A percentile compares a stretch with the other conserved stretches of the same genome.
These are phyloP conservation scores for Arthonia radiata DNA, from an alignment of 495 filamentous ascomycete genomes.

Conservation along the genomic window DNA sequence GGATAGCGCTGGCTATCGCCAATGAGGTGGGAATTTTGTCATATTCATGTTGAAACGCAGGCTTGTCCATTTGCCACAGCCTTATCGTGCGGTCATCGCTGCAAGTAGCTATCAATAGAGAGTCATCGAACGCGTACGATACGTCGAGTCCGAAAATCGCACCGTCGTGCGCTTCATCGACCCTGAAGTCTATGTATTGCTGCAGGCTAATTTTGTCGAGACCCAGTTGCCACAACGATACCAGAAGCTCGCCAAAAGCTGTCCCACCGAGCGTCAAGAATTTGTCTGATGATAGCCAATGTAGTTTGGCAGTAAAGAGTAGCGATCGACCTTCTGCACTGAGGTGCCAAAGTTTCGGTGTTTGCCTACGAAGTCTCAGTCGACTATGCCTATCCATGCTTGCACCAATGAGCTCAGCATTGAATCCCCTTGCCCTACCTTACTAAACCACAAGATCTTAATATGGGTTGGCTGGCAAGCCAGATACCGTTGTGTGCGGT, in stretches of 20 bases:
- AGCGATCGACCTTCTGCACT: constrained; percentile 56
- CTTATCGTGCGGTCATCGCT: constrained; percentile 85
- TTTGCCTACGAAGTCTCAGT: too few relatives aligned
- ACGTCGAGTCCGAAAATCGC: constrained; percentile 77
- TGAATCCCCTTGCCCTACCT: too few relatives aligned
- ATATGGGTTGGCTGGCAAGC: too few relatives aligned
- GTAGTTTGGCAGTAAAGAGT: constrained; percentile 60
- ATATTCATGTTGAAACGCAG: constrained; percentile 4
- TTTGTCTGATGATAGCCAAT: constrained; percentile 25
- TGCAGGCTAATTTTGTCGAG: neutral
- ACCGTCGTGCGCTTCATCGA: constrained; percentile 50
- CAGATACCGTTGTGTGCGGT: too few relatives aligned
- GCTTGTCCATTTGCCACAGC: constrained; percentile 56
- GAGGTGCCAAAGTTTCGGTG: too few relatives aligned
- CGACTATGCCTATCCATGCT: constrained; percentile 1
- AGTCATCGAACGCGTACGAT: constrained; percentile 27
- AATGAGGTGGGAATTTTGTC: constrained; percentile 2
- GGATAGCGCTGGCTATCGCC: neutral
- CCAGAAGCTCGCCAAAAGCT: constrained; percentile 74
- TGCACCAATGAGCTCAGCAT: constrained; percentile 1
- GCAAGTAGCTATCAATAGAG: constrained; percentile 58
- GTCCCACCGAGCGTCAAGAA: constrained; percentile 70
- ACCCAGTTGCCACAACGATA: constrained; percentile 46
- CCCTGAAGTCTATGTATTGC: neutral
- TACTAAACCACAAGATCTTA: too few relatives aligned